phyloP scores from a whole-genome alignment of 306 rosid species.

The Morella rubra region DNA sequence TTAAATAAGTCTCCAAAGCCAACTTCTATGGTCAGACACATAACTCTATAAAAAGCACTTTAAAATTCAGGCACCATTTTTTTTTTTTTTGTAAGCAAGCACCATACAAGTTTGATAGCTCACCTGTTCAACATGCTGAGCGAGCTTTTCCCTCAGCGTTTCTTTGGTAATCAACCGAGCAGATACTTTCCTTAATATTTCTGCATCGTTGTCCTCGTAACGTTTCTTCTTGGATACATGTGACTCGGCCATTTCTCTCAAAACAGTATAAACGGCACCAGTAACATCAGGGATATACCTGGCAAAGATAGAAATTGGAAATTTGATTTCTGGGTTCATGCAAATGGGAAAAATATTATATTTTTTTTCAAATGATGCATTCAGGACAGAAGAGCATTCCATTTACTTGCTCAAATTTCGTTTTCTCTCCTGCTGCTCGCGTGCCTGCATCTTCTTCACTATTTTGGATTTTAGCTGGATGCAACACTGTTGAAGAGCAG shows the following conservation, averaged over 20 bases:
- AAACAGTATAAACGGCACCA: slow-evolving; percentile 58
- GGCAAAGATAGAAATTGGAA: slow-evolving; percentile 33
- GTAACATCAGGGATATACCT: slow-evolving; percentile 84
- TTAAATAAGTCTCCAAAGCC: not conserved
- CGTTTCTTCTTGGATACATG: slow-evolving; percentile 69
- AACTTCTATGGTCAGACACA: not conserved
- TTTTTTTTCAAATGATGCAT: slow-evolving; percentile 12
- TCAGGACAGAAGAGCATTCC: slow-evolving; percentile 16
- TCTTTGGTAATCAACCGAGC: slow-evolving; percentile 66
- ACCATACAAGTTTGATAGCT: slow-evolving; percentile 11
- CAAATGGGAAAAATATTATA: slow-evolving; percentile 16
- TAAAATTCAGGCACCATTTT: slow-evolving; percentile 7
- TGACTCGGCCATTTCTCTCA: slow-evolving; percentile 57
- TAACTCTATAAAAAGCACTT: slow-evolving; percentile 5
- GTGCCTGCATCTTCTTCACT: slow-evolving; percentile 90
- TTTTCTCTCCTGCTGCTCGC: slow-evolving; percentile 97
- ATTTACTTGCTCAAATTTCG: slow-evolving; percentile 78
- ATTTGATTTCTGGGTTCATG: slow-evolving; percentile 3
- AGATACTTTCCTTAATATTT: slow-evolving; percentile 60
- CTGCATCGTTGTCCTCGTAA: slow-evolving; percentile 47
- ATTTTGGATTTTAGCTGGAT: slow-evolving; percentile 88
- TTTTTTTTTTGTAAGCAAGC: too few species aligned
- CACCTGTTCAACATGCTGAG: slow-evolving; percentile 93
- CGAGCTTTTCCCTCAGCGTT: slow-evolving; percentile 68
- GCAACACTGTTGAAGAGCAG: slow-evolving; percentile 94